Conservation (phyloP, 805 yeast species). For the Wickerhamomyces strasburgensis region DNA sequence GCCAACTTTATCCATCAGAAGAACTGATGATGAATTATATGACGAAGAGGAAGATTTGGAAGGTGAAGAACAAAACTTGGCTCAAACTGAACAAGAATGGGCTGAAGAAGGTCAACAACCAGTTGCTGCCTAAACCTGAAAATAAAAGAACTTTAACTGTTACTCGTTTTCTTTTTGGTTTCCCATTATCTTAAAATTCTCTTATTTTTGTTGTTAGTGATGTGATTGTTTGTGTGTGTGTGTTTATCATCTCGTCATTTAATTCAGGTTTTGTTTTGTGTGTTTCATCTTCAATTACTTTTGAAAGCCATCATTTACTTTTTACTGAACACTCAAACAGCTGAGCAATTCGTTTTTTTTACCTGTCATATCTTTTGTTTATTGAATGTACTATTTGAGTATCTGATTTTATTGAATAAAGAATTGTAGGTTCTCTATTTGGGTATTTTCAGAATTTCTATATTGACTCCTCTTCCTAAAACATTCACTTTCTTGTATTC, state of each 20-base stretch:
- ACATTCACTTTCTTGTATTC: constrained; percentile 14
- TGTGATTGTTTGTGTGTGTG: too few relatives aligned
- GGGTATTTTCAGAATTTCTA: constrained; percentile 20
- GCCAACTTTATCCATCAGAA: constrained; percentile 69
- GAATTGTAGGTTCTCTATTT: neutral
- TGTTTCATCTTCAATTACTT: too few relatives aligned
- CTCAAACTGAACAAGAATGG: constrained; percentile 51
- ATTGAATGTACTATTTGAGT: neutral
- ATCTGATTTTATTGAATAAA: too few relatives aligned
- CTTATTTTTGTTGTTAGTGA: too few relatives aligned
- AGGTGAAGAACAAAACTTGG: constrained; percentile 42
- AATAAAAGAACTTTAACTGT: neutral
- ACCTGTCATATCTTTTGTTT: constrained; percentile 1
- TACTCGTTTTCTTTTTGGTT: neutral
- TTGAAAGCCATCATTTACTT: too few relatives aligned
- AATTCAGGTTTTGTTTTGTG: too few relatives aligned
- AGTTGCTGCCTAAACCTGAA: constrained; percentile 20
- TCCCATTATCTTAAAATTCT: too few relatives aligned
- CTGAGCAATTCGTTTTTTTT: neutral
- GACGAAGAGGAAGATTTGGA: constrained; percentile 45
- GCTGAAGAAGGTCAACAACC: constrained; percentile 34
- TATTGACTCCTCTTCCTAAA: constrained; percentile 15
- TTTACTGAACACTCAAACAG: too few relatives aligned
- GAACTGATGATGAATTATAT: constrained; percentile 45
- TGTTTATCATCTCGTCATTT: too few relatives aligned